Evolutionary conservation across 140 eudicot genomes (phyloP).

Genomic region (Cichorium intybus): DNA sequence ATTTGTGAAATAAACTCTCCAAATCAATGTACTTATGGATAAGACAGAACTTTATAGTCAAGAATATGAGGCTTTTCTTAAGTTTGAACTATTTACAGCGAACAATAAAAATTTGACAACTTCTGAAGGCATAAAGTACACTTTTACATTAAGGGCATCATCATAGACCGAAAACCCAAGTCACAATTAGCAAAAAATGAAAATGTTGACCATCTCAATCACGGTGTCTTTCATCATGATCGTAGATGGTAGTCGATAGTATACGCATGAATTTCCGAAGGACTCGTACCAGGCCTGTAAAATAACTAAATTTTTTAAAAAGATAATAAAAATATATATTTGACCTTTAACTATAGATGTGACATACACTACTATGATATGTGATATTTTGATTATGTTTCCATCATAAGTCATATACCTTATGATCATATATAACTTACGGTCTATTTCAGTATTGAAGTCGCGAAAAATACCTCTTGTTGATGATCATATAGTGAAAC

Average conservation of each 20-base stretch:
- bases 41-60: no score
- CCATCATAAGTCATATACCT: no score
- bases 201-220: slow-evolving; percentile 11
- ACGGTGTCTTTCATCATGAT: slow-evolving; percentile 28
- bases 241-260: slow-evolving; percentile 66
- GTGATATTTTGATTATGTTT: not conserved
- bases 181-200: not conserved
- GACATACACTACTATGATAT: not conserved
- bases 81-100: not conserved
- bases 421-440: no score
- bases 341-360: not conserved
- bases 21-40: not conserved
- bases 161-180: not conserved
- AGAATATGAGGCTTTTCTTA: no score
- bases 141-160: slow-evolving; percentile 27
- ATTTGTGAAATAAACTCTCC: no score
- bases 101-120: slow-evolving; percentile 3
- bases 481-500: slow-evolving; percentile 86
- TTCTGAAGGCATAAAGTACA: slow-evolving; percentile 10
- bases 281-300: slow-evolving; percentile 78
- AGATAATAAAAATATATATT: not conserved
- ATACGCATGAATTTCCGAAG: slow-evolving; percentile 69
- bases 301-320: not conserved
- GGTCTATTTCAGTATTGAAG: no score
- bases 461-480: slow-evolving; percentile 56